Percentiles rank a stretch among this genome's conserved stretches.
Conservation (phyloP, 768 basidiomycete species). For the Kwoniella dejecticola region DNA sequence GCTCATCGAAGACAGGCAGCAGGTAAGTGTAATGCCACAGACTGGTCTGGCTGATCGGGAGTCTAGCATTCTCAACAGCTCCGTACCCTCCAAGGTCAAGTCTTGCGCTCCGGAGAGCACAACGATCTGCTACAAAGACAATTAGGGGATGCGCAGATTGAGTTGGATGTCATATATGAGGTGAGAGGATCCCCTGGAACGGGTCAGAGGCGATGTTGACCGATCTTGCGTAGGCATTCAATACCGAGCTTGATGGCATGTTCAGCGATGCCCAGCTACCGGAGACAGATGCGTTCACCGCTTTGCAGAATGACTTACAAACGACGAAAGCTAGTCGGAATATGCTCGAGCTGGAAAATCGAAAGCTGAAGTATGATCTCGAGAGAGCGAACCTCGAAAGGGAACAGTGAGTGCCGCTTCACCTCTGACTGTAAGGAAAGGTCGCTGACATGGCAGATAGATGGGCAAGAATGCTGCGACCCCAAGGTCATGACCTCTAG, state of each 20-base stretch:
- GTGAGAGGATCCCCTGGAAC: constrained; percentile 59
- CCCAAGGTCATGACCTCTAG: constrained; percentile 51
- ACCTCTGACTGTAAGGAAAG: neutral
- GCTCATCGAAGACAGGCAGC: constrained; percentile 9
- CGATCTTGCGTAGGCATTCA: constrained; percentile 69
- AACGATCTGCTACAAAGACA: constrained; percentile 77
- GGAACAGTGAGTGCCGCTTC: constrained; percentile 65
- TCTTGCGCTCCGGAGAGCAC: constrained; percentile 66
- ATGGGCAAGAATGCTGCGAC: constrained; percentile 67
- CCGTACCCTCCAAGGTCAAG: constrained; percentile 65
- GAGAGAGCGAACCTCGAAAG: constrained; percentile 61
- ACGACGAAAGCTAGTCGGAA: constrained; percentile 76
- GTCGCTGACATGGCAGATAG: constrained; percentile 54
- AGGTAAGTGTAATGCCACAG: constrained; percentile 22
- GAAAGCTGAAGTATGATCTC: constrained; percentile 61
- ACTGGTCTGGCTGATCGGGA: neutral
- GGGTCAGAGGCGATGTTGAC: neutral
- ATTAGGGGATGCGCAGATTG: constrained; percentile 72
- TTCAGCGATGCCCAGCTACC: constrained; percentile 82
- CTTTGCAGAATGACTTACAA: constrained; percentile 71
- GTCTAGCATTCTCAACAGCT: constrained; percentile 59
- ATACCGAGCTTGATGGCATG: constrained; percentile 89
- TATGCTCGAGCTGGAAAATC: constrained; percentile 73
- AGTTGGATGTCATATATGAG: constrained; percentile 93
- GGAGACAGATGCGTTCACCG: constrained; percentile 78